These are phyloP conservation scores for Aspergillus aculeatus DNA, from an alignment of 2,329 filamentous ascomycete species.

Conservation along the genomic window DNA sequence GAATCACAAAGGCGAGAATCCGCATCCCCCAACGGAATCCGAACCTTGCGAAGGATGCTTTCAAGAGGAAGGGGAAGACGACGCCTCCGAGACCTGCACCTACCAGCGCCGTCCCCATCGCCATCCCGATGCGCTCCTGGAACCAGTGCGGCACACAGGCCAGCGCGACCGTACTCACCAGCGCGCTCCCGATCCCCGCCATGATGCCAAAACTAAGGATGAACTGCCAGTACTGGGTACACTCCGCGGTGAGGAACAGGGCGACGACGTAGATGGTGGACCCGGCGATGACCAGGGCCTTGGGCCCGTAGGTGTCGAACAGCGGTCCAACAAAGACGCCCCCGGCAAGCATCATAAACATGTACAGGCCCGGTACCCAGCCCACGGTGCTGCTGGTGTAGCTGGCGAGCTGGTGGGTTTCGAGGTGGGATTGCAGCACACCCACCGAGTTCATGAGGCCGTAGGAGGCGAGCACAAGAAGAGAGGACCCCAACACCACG, in stretches of 20 bases:
- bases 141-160: constrained; percentile 46
- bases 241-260: constrained; percentile 50
- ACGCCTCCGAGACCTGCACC: constrained; percentile 41
- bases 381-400: constrained; percentile 49
- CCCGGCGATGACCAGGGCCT: constrained; percentile 42
- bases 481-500: constrained; percentile 39
- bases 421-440: constrained; percentile 50
- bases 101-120: constrained; percentile 42
- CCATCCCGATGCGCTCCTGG: constrained; percentile 38
- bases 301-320: constrained; percentile 52
- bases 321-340: constrained; percentile 52
- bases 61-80: constrained; percentile 39
- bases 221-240: constrained; percentile 51
- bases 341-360: constrained; percentile 46
- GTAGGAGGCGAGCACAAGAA: constrained; percentile 40
- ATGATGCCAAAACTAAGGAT: constrained; percentile 42
- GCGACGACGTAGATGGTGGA: constrained; percentile 40
- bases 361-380: constrained; percentile 52
- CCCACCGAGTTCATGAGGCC: constrained; percentile 54
- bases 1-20: constrained; percentile 37
- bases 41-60: constrained; percentile 32
- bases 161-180: constrained; percentile 41
- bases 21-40: constrained; percentile 44
- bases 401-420: constrained; percentile 44
- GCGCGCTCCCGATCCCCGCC: constrained; percentile 36